Conservation (phyloP, 106 monocot species). For the Narthecium ossifragum region DNA sequence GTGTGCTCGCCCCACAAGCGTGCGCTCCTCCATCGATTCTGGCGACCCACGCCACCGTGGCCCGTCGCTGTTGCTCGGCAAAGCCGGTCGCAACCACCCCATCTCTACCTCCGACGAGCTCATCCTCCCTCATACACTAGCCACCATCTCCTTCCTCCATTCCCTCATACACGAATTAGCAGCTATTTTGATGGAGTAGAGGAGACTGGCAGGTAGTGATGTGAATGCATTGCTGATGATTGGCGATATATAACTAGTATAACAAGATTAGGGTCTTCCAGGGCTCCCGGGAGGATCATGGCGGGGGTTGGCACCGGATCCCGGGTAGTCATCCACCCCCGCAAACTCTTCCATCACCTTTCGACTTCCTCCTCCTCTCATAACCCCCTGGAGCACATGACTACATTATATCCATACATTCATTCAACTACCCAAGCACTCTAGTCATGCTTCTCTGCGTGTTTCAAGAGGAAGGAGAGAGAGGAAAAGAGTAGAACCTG, state of each 20-base stretch:
- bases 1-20: too few relatives aligned
- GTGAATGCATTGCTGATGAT: not conserved
- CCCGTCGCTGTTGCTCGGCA: too few relatives aligned
- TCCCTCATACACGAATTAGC: too few relatives aligned
- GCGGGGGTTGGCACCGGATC: constrained; percentile 11
- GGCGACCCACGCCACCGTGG: too few relatives aligned
- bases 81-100: too few relatives aligned
- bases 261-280: constrained; percentile 8
- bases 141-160: too few relatives aligned
- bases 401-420: not conserved
- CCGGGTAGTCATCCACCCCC: constrained; percentile 7
- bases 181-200: too few relatives aligned
- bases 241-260: not conserved
- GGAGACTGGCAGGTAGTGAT: not conserved
- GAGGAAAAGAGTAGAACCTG: not conserved
- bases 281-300: constrained; percentile 33
- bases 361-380: not conserved
- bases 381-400: not conserved
- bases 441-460: too few relatives aligned
- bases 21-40: too few relatives aligned
- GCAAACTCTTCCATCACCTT: not conserved
- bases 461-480: not conserved
- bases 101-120: too few relatives aligned
- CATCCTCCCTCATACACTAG: too few relatives aligned
- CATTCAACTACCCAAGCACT: too few relatives aligned